phyloP scores from a whole-genome alignment of 257 asterid species.

The Euphrasia confusa region DNA sequence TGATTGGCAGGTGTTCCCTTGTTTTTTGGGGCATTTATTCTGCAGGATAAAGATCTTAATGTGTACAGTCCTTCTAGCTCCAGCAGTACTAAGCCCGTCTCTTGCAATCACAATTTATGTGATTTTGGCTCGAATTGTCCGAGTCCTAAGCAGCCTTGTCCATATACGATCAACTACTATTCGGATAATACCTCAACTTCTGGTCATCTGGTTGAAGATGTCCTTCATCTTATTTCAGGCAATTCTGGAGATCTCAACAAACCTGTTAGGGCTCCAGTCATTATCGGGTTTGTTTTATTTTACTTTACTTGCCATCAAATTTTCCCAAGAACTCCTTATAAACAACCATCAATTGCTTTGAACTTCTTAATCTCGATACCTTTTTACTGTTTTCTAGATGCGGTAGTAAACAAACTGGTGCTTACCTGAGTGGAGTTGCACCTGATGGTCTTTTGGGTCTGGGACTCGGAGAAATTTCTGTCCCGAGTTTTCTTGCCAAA shows the following conservation, averaged over 20 bases:
- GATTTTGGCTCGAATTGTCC: constrained; percentile 51
- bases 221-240: constrained; percentile 65
- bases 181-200: constrained; percentile 72
- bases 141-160: constrained; percentile 55
- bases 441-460: constrained; percentile 93
- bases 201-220: constrained; percentile 75
- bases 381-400: constrained; percentile 43
- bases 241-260: constrained; percentile 33
- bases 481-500: constrained; percentile 79
- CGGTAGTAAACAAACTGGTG: constrained; percentile 88
- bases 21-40: constrained; percentile 80
- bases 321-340: background rate
- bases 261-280: constrained; percentile 57
- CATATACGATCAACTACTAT: constrained; percentile 55
- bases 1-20: constrained; percentile 95
- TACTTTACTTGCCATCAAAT: constrained; percentile 17
- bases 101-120: constrained; percentile 72
- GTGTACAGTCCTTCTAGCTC: constrained; percentile 76
- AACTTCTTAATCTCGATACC: constrained; percentile 16
- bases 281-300: constrained; percentile 53
- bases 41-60: constrained; percentile 81
- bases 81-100: constrained; percentile 54
- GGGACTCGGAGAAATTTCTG: constrained; percentile 81
- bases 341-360: background rate
- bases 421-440: constrained; percentile 75